These are phyloP conservation scores for Colletotrichum chlorophyti DNA, from an alignment of 2,329 filamentous ascomycete genomes.

Conservation along the genomic window DNA sequence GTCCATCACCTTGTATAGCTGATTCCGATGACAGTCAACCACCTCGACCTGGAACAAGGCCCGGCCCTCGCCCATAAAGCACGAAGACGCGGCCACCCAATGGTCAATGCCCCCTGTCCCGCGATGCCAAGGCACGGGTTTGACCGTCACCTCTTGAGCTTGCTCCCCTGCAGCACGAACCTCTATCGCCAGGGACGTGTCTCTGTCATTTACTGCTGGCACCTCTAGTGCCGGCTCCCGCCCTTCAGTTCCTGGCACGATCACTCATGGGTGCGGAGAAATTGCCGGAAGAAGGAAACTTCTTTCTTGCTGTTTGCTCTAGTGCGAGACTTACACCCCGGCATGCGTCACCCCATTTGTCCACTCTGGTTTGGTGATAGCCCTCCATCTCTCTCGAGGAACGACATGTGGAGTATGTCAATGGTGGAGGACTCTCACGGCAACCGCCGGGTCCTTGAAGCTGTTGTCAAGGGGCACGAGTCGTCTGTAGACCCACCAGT, in stretches of 20 bases:
- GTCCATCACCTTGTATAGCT: background rate
- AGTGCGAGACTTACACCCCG: constrained; percentile 7
- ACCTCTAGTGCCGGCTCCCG: constrained; percentile 3
- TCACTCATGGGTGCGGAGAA: constrained; percentile 10
- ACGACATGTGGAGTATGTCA: background rate
- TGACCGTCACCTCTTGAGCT: background rate
- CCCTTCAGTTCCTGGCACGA: background rate
- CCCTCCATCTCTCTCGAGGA: background rate
- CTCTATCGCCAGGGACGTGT: background rate
- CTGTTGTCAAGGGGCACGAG: constrained; percentile 1
- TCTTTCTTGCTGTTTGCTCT: constrained; percentile 2
- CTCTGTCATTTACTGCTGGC: background rate
- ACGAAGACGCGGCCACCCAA: constrained; percentile 7
- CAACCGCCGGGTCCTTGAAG: constrained; percentile 7
- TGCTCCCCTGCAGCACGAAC: constrained; percentile 5
- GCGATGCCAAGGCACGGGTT: background rate
- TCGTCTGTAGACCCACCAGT: constrained; percentile 11
- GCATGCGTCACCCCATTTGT: background rate
- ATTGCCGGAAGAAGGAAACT: constrained; percentile 15
- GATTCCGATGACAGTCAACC: background rate
- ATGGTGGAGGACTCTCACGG: constrained; percentile 1
- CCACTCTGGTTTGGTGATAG: background rate
- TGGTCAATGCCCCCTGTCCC: constrained; percentile 14
- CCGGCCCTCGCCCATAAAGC: background rate
- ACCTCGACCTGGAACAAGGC: constrained; percentile 4